phyloP scores from a whole-genome alignment of 176 grass and related monocot species.

The Olyra latifolia region DNA sequence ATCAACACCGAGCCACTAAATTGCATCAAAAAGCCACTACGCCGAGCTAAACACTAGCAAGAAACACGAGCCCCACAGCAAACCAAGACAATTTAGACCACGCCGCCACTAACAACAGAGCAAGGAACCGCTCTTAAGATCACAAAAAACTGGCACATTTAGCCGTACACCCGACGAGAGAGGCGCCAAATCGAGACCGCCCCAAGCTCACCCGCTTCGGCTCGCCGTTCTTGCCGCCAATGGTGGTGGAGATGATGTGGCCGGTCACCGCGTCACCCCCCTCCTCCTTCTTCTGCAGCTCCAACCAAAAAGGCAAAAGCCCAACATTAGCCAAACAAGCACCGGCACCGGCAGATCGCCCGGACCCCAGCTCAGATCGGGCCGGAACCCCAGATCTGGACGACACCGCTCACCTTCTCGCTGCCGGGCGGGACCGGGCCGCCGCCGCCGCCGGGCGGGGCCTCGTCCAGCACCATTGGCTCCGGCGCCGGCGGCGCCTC shows the following conservation, averaged over 20 bases:
- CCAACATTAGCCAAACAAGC: constrained; percentile 32
- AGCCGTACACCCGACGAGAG: not conserved
- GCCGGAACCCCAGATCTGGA: constrained; percentile 34
- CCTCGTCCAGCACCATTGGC: constrained; percentile 47
- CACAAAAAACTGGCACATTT: constrained; percentile 24
- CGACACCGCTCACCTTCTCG: constrained; percentile 16
- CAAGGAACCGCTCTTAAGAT: not conserved
- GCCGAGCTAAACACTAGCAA: not conserved
- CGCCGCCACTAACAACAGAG: not conserved
- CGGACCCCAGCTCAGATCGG: constrained; percentile 14
- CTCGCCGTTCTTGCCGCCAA: constrained; percentile 98
- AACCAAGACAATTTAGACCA: not conserved
- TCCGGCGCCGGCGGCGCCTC: constrained; percentile 50
- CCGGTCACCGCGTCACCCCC: constrained; percentile 72
- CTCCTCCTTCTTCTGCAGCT: constrained; percentile 32
- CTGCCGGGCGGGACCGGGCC: not conserved
- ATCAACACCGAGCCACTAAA: not conserved
- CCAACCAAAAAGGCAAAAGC: not conserved
- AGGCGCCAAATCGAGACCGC: not conserved
- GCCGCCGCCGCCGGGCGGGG: not conserved
- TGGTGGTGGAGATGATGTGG: constrained; percentile 98
- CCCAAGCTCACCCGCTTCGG: constrained; percentile 71
- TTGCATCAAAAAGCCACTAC: not conserved
- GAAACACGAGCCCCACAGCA: not conserved
- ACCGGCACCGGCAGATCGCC: constrained; percentile 16